Conservation (phyloP, 441 rosid species). For the Populus hybrid region DNA sequence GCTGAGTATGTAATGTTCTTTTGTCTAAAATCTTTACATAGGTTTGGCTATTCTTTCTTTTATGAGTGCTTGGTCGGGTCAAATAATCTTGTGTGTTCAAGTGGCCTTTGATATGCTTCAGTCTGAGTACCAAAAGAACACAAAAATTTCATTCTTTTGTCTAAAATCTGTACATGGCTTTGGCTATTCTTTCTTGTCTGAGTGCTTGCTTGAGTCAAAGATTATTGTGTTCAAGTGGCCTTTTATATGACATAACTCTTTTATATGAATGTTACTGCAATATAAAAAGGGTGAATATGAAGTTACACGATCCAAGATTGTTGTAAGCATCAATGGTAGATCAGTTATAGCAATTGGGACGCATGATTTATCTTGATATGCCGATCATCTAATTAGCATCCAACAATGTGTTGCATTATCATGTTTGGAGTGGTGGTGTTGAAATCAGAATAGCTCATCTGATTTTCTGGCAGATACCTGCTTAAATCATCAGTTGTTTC, state of each 20-base stretch:
- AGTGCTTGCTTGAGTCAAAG: neutral
- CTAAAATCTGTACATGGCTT: neutral
- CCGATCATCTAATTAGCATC: neutral
- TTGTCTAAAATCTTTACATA: neutral
- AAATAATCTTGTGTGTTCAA: neutral
- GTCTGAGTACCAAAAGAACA: conserved; percentile 45
- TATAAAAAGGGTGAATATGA: neutral
- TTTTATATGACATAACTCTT: neutral
- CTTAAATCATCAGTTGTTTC: conserved; percentile 68
- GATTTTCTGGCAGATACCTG: conserved; percentile 42
- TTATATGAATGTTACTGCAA: neutral
- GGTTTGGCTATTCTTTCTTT: neutral
- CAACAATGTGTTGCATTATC: neutral
- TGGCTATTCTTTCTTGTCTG: neutral
- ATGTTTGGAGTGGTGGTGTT: neutral
- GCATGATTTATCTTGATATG: neutral
- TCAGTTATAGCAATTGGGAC: neutral
- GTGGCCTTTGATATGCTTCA: conserved; percentile 47
- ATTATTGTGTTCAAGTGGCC: neutral
- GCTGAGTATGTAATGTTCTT: conserved; percentile 49
- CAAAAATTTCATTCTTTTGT: neutral
- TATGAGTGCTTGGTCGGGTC: neutral
- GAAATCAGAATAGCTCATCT: neutral
- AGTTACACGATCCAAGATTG: neutral
- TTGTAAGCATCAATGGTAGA: neutral